Percentiles rank a stretch among this genome's conserved stretches.
phyloP scores from a whole-genome alignment of 441 rosid genomes.

The Syzygium syzygioides region DNA sequence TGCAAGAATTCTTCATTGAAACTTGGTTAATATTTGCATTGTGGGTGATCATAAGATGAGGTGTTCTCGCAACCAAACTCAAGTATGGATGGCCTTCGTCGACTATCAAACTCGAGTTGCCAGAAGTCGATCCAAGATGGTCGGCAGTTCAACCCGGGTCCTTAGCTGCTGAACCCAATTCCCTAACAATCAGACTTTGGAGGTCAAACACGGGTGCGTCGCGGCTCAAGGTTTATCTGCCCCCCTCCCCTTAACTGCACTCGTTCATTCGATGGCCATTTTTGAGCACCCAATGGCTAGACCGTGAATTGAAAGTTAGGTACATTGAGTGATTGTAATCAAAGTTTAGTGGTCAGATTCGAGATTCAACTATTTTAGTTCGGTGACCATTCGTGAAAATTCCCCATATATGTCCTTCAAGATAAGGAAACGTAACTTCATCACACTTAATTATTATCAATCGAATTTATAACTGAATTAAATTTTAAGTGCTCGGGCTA shows the following conservation, averaged over 20 bases:
- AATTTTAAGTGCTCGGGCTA: neutral
- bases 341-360: no score
- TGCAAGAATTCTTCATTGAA: neutral
- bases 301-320: neutral
- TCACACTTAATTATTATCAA: neutral
- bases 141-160: neutral
- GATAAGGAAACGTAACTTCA: neutral
- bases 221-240: neutral
- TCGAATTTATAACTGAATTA: neutral
- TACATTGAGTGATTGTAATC: neutral
- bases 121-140: neutral
- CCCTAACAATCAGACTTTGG: neutral
- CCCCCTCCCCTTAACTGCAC: neutral
- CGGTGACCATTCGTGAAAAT: neutral
- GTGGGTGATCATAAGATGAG: neutral
- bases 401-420: neutral
- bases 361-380: no score
- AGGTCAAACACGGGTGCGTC: neutral
- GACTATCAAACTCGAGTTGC: neutral
- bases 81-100: neutral
- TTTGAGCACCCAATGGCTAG: no score
- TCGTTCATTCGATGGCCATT: no score
- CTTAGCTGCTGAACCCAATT: neutral
- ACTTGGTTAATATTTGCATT: neutral
- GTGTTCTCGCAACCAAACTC: neutral